Evolutionary conservation across 2,329 filamentous ascomycete species (phyloP).

Genomic region (Knufia fluminis): DNA sequence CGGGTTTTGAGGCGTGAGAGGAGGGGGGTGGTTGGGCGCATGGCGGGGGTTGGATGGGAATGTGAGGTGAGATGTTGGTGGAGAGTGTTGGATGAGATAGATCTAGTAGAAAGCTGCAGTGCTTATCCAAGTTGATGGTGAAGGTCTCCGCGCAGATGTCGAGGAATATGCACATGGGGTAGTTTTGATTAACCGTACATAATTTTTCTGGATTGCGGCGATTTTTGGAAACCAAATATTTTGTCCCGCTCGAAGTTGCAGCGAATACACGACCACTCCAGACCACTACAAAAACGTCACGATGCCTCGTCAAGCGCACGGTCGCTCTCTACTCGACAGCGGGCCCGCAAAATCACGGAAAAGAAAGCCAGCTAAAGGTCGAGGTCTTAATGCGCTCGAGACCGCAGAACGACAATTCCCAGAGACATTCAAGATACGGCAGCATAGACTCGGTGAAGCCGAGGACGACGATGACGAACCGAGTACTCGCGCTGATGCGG

Average conservation of each 20-base stretch:
- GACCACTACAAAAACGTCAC: not conserved
- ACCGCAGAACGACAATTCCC: constrained; percentile 53
- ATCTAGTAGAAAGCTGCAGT: not conserved
- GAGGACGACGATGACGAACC: constrained; percentile 46
- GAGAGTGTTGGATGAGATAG: not conserved
- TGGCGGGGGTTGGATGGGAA: too few species aligned
- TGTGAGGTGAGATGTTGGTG: not conserved
- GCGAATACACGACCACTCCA: not conserved
- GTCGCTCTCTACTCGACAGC: constrained; percentile 24
- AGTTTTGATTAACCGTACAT: too few species aligned
- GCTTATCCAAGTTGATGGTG: too few species aligned
- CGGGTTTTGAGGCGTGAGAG: constrained; percentile 16
- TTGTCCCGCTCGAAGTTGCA: not conserved
- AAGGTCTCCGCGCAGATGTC: too few species aligned
- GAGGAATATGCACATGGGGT: too few species aligned
- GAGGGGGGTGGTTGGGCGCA: constrained; percentile 20
- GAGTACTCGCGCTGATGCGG: constrained; percentile 25
- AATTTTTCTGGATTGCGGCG: too few species aligned
- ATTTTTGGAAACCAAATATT: not conserved
- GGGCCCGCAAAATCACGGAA: constrained; percentile 10
- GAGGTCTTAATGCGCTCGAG: constrained; percentile 52
- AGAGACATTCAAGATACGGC: constrained; percentile 44
- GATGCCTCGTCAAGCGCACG: constrained; percentile 23
- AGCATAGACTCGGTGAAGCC: constrained; percentile 50
- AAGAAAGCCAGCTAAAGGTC: constrained; percentile 30